Base-by-base conservation (phyloP, 768 basidiomycete genomes). In the Xanthoconium stramineum region DNA sequence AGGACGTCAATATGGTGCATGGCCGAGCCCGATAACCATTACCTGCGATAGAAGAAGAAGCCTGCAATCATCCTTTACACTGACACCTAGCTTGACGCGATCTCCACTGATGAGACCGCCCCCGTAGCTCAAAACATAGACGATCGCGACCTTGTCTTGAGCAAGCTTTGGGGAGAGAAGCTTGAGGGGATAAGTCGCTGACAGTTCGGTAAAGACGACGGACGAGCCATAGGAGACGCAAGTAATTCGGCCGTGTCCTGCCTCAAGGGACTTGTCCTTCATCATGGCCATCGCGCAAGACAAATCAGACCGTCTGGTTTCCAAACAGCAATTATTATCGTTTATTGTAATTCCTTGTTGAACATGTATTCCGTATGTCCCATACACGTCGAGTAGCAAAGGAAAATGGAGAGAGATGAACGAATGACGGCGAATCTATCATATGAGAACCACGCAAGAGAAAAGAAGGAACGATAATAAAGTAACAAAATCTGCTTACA, bases 41-140 rank as follows among this genome's bases (percentile, higher is more conserved):
- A 89, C 95, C 80, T 98, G 95, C 11, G 95, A 92, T 33, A 97
- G 76, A 47, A 98, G 67, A 6, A 94, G 74, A 2, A 98, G 80
- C 12, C 71, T 78, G 30, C 83, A 80, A 15, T 75, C 78, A 32
- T 73, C 67, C 40, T 80, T 79, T 13, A 94, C 80, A 37, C 83
- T 72, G 24, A 88, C 82, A n/a, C 71, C 63, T 13, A 98, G 68
- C 43, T 78, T 70, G 49, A 97, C 75, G 29, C 76, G 71, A 74
- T 98, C 95, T 0, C 94, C 94, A 6, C 87, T 85, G 37, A 98
- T 89, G 11, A 98, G 79, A 3, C 95, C 95, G 12, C 95, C 95
- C 0, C 95, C 95, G 62, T 98, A 98, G 36, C 84, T 85, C 55
- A 98, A 69, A 17, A 91, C 76, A 63, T 97, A 98, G 17, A 84